Base-by-base conservation (phyloP, 2,329 filamentous ascomycete genomes). In the Cytospora leucostoma region DNA sequence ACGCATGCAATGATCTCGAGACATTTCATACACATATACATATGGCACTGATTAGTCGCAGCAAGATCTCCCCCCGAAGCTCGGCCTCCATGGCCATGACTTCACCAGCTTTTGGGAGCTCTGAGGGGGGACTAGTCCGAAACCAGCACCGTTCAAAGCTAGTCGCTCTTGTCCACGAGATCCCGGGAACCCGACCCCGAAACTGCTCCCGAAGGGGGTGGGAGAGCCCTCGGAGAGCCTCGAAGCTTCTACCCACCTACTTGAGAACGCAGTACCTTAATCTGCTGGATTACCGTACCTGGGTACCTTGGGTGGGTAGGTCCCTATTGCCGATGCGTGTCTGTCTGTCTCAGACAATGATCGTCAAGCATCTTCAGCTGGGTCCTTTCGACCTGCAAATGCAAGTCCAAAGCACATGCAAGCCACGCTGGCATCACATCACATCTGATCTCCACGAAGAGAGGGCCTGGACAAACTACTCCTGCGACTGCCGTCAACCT, bases 391-490 rank as follows among this genome's bases (percentile, higher is more conserved):
- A 37, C 35, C 12, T 37, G 35, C 35, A 37, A 37, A 37, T 37
- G 44, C 44, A 11, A 19, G 44, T 47, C 44, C 3, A 47, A 19
- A 11, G 10, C 8, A 47, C 44, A 47, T 47, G 44, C 44, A 47
- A 47, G 44, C 44, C 44, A 47, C 44, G 44, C 44, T 47, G 44
- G 44, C 44, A 47, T 47, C 44, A 47, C 44, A 47, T 47, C 44
- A 21, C 44, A 47, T 47, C 5, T 17, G 44, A 47, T 47, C n/a
- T 47, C 44, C 44, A 47, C 17, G 44, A 40, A 40, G 17, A 47
- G 19, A 7, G 11, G 27, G 27, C 27, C 27, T 27, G 27, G 27
- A 27, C 27, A 27, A 27, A 27, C 27, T 27, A 27, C 27, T 27
- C 27, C 27, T 27, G 27, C 27, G 27, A 27, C 27, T 27, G 27